Evolutionary conservation across 352 stramenopile species (phyloP).

Genomic region (Thalassiosira sp.): DNA sequence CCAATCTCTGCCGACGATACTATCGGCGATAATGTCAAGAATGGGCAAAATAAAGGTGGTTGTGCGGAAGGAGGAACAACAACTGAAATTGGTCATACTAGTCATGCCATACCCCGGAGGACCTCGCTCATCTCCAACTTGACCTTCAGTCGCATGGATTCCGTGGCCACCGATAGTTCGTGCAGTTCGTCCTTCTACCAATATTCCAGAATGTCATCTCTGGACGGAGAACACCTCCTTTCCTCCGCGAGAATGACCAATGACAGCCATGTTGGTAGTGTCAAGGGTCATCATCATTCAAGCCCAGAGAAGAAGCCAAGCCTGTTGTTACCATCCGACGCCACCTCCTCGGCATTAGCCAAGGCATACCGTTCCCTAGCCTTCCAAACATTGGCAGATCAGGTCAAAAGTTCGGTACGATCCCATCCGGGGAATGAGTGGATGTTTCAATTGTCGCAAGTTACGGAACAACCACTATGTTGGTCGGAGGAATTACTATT

Average conservation of each 20-base stretch:
- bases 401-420: conserved; percentile 54
- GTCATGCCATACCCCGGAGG: conserved; percentile 9
- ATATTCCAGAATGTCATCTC: not conserved
- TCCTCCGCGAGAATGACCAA: not conserved
- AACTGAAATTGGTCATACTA: too few species aligned
- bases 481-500: conserved; percentile 15
- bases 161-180: not conserved
- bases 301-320: not conserved
- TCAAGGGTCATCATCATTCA: not conserved
- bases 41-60: not conserved
- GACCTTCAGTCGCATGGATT: not conserved
- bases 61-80: not conserved
- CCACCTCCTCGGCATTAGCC: conserved; percentile 62
- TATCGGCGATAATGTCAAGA: conserved; percentile 4
- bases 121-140: conserved; percentile 39
- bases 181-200: not conserved
- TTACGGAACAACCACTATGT: not conserved
- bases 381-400: conserved; percentile 70
- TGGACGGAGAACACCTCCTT: not conserved
- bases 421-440: conserved; percentile 62
- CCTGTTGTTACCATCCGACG: conserved; percentile 51
- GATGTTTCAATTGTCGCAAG: conserved; percentile 48
- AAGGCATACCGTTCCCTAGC: conserved; percentile 58
- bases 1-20: not conserved
- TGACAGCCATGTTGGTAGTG: not conserved